These are phyloP conservation scores for Pestalotiopsis sp. DNA, from an alignment of 2,329 filamentous ascomycete species.

Conservation along the genomic window DNA sequence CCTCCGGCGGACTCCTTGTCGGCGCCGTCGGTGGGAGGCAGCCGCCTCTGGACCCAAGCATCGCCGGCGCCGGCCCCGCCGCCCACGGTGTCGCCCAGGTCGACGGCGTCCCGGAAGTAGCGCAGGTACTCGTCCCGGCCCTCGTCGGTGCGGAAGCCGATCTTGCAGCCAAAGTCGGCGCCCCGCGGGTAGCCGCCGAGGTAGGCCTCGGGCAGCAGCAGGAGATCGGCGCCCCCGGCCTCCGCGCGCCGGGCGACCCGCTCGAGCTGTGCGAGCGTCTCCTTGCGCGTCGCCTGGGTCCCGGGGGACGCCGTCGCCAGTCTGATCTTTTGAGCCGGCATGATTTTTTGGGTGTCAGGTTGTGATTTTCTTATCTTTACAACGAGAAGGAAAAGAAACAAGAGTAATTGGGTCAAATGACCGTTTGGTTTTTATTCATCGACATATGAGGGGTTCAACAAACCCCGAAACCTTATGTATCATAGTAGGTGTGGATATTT, in stretches of 20 bases:
- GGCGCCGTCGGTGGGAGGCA: conserved; percentile 40
- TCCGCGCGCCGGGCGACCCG: conserved; percentile 67
- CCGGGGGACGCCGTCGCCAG: conserved; percentile 60
- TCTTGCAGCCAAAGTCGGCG: conserved; percentile 72
- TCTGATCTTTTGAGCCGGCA: conserved; percentile 41
- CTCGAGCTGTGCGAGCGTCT: conserved; percentile 70
- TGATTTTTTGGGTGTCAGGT: neutral
- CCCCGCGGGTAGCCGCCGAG: conserved; percentile 90
- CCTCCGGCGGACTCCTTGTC: conserved; percentile 42
- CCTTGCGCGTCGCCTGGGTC: conserved; percentile 49
- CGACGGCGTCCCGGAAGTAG: conserved; percentile 80
- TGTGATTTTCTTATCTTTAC: neutral
- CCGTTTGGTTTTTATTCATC: neutral
- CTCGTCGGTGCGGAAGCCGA: conserved; percentile 70
- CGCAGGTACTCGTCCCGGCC: conserved; percentile 82
- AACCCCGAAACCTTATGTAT: conserved; percentile 2
- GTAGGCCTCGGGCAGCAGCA: conserved; percentile 91
- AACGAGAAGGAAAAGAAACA: neutral
- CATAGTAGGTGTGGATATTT: neutral
- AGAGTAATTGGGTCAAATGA: neutral
- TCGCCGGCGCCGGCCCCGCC: conserved; percentile 68
- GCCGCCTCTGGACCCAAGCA: conserved; percentile 68
- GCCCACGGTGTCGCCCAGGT: conserved; percentile 77
- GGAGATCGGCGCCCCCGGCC: conserved; percentile 58
- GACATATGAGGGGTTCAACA: conserved; percentile 7